These are phyloP conservation scores for Mortierella sp. DNA, from an alignment of 371 early-diverging fungal species.

Conservation along the genomic window DNA sequence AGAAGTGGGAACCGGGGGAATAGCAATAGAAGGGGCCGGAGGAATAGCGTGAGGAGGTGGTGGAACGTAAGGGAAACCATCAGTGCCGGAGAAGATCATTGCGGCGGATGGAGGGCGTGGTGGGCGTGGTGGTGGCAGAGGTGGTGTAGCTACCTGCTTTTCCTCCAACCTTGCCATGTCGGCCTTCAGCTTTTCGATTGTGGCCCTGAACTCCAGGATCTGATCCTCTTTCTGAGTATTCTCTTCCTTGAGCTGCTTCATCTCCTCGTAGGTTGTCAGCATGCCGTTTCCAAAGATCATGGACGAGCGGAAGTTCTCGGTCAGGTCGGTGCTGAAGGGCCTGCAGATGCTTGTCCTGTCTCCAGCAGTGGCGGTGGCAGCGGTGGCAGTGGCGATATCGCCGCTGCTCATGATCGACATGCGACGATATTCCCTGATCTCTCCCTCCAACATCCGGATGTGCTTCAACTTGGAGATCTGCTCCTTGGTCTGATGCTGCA, in stretches of 20 bases:
- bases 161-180: constrained; percentile 2
- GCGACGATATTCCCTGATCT: constrained; percentile 30
- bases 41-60: too few species aligned
- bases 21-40: too few species aligned
- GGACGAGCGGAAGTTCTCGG: constrained; percentile 26
- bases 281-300: not conserved
- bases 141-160: not conserved
- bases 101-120: too few species aligned
- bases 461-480: constrained; percentile 36
- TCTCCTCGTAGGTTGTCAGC: constrained; percentile 6
- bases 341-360: constrained; percentile 11
- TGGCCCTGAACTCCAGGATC: constrained; percentile 16
- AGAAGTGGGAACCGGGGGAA: too few species aligned
- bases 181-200: constrained; percentile 11
- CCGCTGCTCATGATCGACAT: constrained; percentile 27
- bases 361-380: not conserved
- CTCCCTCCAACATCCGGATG: constrained; percentile 40
- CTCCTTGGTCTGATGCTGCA: constrained; percentile 35
- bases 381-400: not conserved
- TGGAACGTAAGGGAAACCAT: too few species aligned
- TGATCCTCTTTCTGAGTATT: constrained; percentile 34
- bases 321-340: constrained; percentile 8
- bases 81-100: too few species aligned
- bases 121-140: too few species aligned
- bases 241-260: constrained; percentile 38